phyloP scores from a whole-genome alignment of 2,329 filamentous ascomycete species.

The Fusarium palustre region DNA sequence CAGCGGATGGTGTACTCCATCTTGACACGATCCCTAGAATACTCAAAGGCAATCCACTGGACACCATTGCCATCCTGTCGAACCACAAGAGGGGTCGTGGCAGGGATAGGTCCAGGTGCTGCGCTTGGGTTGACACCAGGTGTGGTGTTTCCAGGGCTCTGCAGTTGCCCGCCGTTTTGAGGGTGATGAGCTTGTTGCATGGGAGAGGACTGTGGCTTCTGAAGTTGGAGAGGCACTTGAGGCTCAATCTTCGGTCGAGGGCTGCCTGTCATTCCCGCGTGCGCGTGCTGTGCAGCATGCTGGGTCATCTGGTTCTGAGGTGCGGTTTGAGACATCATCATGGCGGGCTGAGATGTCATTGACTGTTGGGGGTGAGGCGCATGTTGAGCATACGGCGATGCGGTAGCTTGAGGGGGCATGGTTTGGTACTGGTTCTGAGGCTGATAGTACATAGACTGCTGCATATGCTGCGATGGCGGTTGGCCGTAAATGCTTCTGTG shows the following conservation, averaged over 20 bases:
- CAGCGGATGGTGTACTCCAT: constrained; percentile 99
- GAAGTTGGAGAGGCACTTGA: constrained; percentile 70
- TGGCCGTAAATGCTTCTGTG: constrained; percentile 89
- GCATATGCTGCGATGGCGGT: constrained; percentile 80
- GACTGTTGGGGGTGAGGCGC: constrained; percentile 63
- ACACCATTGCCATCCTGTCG: constrained; percentile 96
- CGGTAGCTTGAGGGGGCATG: constrained; percentile 71
- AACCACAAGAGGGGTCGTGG: constrained; percentile 93
- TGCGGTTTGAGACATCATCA: constrained; percentile 73
- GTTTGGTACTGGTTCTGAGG: constrained; percentile 72
- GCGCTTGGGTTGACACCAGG: constrained; percentile 84
- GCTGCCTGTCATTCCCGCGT: constrained; percentile 69
- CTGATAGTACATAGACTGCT: constrained; percentile 82
- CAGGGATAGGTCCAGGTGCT: constrained; percentile 94
- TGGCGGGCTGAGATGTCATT: constrained; percentile 72
- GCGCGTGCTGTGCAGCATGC: constrained; percentile 68
- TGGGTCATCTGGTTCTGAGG: constrained; percentile 70
- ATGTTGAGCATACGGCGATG: constrained; percentile 72
- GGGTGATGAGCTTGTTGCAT: constrained; percentile 54
- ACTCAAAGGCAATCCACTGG: constrained; percentile 99
- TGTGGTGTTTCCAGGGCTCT: constrained; percentile 53
- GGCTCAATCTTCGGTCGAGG: constrained; percentile 73
- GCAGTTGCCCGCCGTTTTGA: constrained; percentile 54
- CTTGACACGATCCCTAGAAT: constrained; percentile 95
- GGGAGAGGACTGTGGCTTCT: constrained; percentile 63